Conservation (phyloP, 139 green algal species). For the Dunaliella primolecta region DNA sequence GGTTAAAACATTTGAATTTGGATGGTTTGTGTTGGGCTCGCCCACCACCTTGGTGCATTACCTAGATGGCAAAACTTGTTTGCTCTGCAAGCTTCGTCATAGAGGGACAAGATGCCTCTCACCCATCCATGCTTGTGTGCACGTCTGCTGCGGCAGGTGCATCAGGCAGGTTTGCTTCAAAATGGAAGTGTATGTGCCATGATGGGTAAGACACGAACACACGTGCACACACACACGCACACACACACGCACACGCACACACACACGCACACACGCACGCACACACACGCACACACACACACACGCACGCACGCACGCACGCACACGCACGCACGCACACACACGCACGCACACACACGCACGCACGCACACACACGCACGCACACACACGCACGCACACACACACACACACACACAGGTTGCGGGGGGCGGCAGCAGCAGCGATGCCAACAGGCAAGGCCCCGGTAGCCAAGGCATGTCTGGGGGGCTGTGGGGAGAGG, state of each 20-base stretch:
- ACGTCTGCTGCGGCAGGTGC: no score
- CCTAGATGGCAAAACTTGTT: no score
- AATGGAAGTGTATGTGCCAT: neutral
- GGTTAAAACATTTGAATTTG: no score
- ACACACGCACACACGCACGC: neutral
- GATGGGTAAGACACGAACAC: neutral
- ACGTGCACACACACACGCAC: neutral
- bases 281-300: neutral
- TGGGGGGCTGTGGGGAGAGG: no score
- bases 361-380: neutral
- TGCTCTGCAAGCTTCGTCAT: no score
- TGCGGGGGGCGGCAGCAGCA: no score
- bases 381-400: neutral
- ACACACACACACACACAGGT: neutral
- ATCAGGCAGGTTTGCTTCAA: neutral
- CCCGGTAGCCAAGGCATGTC: neutral
- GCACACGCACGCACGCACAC: neutral
- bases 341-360: neutral
- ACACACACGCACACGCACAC: neutral
- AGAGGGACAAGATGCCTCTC: no score
- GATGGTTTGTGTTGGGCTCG: no score
- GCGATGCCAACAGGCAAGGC: no score
- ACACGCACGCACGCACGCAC: neutral
- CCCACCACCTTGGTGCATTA: no score
- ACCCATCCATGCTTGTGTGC: no score